Conservation (phyloP, 169 alveolate genomes). For the Plasmodium vivax region DNA sequence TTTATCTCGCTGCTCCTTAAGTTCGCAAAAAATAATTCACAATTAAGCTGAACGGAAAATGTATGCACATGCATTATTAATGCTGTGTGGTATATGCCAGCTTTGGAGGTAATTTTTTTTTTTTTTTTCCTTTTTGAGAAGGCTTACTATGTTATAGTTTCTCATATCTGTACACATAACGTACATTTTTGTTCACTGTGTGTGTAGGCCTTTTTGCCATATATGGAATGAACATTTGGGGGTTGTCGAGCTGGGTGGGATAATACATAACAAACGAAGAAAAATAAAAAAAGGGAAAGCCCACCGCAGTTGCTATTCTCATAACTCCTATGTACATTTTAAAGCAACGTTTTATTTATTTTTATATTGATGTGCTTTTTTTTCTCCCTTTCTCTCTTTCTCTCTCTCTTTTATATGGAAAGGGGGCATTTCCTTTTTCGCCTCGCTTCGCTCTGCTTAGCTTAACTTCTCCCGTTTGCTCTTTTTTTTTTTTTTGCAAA, state of each 20-base stretch:
- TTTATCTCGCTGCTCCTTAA: not conserved
- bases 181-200: not conserved
- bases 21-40: not conserved
- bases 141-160: not conserved
- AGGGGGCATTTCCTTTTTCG: not conserved
- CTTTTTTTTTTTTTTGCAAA: not conserved
- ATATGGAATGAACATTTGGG: not conserved
- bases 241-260: not conserved
- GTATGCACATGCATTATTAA: not conserved
- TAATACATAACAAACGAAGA: not conserved
- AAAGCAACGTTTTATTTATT: not conserved
- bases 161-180: not conserved
- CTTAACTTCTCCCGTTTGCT: not conserved
- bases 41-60: not conserved
- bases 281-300: not conserved
- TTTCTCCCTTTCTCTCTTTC: not conserved
- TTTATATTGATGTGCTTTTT: not conserved
- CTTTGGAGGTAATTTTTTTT: not conserved
- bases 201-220: not conserved
- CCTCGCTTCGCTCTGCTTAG: not conserved
- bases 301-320: not conserved
- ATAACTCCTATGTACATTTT: not conserved
- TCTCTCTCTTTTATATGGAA: not conserved
- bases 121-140: not conserved
- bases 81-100: not conserved